Conservation (phyloP, 2,329 filamentous ascomycete genomes). For the Ophiostoma triangulosporum region DNA sequence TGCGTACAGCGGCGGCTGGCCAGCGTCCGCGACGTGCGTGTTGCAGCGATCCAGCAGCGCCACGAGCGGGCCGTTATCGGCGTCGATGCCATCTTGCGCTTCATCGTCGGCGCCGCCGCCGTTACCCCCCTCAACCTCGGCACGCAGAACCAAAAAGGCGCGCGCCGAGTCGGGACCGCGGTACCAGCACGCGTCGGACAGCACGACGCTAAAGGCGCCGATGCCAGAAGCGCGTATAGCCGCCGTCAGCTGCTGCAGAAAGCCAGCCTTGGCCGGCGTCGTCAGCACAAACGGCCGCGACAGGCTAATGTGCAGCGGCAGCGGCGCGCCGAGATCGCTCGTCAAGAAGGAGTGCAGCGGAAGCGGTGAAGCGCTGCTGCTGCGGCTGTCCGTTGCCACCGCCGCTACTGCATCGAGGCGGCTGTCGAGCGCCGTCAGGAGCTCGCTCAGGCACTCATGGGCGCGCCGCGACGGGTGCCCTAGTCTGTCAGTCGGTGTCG, state of each 20-base stretch:
- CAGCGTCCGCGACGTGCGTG: constrained; percentile 39
- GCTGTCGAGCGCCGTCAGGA: not conserved
- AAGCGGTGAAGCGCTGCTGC: too few relatives aligned
- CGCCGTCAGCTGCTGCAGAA: constrained; percentile 42
- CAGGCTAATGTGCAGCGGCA: constrained; percentile 82
- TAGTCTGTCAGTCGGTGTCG: constrained; percentile 21
- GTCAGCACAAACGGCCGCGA: constrained; percentile 66
- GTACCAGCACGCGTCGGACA: constrained; percentile 33
- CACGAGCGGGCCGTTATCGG: constrained; percentile 41
- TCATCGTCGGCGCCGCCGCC: too few relatives aligned
- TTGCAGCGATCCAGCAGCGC: constrained; percentile 56
- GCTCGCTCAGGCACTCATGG: not conserved
- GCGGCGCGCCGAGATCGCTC: constrained; percentile 62
- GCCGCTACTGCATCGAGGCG: constrained; percentile 29
- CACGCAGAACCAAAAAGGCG: constrained; percentile 70
- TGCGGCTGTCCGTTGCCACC: too few relatives aligned
- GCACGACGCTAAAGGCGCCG: constrained; percentile 25
- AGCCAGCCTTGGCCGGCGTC: constrained; percentile 57
- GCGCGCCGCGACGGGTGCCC: constrained; percentile 35
- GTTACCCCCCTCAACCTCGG: constrained; percentile 25
- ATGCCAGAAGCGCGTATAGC: constrained; percentile 23
- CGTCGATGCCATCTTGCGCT: too few relatives aligned
- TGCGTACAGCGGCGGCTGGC: constrained; percentile 61
- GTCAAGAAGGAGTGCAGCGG: constrained; percentile 55
- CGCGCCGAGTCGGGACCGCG: constrained; percentile 47